Percentiles rank a stretch among this genome's conserved stretches.
Conservation (phyloP, 768 basidiomycete genomes). For the Lactarius hatsudake region DNA sequence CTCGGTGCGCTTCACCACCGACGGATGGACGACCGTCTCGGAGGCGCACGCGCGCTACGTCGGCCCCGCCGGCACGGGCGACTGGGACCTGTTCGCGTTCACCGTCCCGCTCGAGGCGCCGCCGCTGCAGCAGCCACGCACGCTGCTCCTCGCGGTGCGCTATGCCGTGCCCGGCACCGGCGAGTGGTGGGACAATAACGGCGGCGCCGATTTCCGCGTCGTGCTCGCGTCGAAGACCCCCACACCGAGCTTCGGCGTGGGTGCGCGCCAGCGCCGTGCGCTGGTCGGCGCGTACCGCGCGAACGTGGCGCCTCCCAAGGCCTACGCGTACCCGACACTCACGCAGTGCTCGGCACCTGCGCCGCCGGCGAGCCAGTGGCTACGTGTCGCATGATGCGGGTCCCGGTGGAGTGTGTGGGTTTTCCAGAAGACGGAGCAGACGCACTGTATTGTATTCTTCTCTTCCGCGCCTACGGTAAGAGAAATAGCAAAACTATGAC, state of each 20-base stretch:
- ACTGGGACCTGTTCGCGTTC: conserved; percentile 17
- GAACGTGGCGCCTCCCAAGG: neutral
- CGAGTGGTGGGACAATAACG: conserved; percentile 25
- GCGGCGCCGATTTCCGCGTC: conserved; percentile 4
- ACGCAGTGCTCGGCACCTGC: neutral
- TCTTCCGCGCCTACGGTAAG: neutral
- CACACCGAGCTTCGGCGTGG: neutral
- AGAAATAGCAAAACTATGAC: neutral
- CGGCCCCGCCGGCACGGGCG: neutral
- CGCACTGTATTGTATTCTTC: neutral
- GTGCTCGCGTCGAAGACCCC: neutral
- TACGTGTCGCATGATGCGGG: neutral
- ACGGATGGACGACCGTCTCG: conserved; percentile 51
- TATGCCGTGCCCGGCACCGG: neutral
- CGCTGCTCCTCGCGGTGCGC: conserved; percentile 4
- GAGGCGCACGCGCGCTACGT: conserved; percentile 35
- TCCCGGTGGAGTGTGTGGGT: no score
- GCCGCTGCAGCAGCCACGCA: neutral
- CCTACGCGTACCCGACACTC: neutral
- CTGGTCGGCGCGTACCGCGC: neutral
- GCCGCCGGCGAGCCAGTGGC: neutral
- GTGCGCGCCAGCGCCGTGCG: neutral
- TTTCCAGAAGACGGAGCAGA: no score
- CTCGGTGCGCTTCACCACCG: conserved; percentile 47
- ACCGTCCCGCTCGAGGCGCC: neutral